Evolutionary conservation across 2,329 filamentous ascomycete genomes (phyloP).

Genomic region (Xylariales sp.): DNA sequence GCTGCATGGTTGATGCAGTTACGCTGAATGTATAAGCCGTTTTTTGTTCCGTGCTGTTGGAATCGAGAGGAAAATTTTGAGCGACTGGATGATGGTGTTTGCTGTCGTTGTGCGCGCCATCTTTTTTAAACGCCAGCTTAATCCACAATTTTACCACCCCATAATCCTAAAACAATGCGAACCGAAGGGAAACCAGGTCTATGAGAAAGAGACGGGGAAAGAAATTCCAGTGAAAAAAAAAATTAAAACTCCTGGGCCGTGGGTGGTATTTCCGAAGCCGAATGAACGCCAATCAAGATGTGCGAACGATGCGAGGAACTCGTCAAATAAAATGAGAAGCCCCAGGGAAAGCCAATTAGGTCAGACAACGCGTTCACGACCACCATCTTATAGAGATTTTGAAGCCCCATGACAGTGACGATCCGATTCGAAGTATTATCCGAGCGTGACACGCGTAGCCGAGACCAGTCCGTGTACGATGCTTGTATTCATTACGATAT

Average conservation of each 20-base stretch:
- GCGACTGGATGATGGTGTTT: constrained; percentile 12
- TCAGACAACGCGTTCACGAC: neutral
- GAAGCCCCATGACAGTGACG: neutral
- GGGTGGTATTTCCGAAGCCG: constrained; percentile 15
- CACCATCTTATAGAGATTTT: neutral
- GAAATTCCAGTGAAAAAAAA: no score
- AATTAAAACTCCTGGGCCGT: constrained; percentile 14
- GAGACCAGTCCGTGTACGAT: constrained; percentile 17
- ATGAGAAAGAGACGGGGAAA: constrained; percentile 20
- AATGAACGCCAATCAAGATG: constrained; percentile 23
- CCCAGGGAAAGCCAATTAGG: constrained; percentile 1
- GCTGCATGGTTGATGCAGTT: neutral
- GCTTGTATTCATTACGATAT: constrained; percentile 25
- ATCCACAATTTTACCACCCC: constrained; percentile 25
- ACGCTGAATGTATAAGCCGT: neutral
- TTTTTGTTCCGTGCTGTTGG: neutral
- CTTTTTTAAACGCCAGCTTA: constrained; percentile 25
- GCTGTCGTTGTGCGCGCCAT: constrained; percentile 12
- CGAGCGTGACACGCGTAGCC: neutral
- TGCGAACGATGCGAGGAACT: constrained; percentile 19
- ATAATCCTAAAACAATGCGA: constrained; percentile 24
- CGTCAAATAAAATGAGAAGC: constrained; percentile 11
- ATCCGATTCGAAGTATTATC: neutral
- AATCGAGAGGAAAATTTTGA: constrained; percentile 9
- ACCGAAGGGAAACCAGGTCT: constrained; percentile 21